phyloP scores from a whole-genome alignment of 306 rosid genomes.

The Quercus gilva region DNA sequence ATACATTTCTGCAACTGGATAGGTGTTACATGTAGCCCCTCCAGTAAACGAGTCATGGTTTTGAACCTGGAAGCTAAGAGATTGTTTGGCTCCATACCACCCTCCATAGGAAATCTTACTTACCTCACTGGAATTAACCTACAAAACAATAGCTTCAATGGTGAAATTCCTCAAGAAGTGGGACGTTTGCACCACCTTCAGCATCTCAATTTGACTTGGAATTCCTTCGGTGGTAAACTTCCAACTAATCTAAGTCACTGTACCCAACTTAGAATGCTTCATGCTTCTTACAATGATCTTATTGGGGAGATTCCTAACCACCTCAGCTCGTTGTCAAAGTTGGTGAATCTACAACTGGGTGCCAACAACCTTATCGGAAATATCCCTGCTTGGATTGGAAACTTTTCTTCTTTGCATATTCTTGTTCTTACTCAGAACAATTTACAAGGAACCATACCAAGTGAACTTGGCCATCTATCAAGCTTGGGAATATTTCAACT shows the following conservation, averaged over 20 bases:
- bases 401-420: background rate
- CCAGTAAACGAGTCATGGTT: too few relatives aligned
- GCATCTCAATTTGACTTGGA: background rate
- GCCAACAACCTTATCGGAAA: background rate
- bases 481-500: conserved; percentile 25
- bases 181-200: conserved; percentile 17
- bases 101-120: background rate
- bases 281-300: background rate
- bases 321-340: conserved; percentile 2
- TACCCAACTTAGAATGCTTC: background rate
- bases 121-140: conserved; percentile 25
- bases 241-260: conserved; percentile 39
- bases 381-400: conserved; percentile 55
- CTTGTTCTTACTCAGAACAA: fast-evolving
- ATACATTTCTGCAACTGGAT: too few relatives aligned
- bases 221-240: conserved; percentile 34
- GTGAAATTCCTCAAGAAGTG: conserved; percentile 21
- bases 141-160: conserved; percentile 14
- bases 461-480: conserved; percentile 19
- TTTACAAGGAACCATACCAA: too few relatives aligned
- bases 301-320: conserved; percentile 9
- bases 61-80: too few relatives aligned
- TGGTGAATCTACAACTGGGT: background rate
- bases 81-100: too few relatives aligned
- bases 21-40: too few relatives aligned